Base-by-base conservation (phyloP, 371 early-diverging fungal species). In the Umbelopsis sp. region DNA sequence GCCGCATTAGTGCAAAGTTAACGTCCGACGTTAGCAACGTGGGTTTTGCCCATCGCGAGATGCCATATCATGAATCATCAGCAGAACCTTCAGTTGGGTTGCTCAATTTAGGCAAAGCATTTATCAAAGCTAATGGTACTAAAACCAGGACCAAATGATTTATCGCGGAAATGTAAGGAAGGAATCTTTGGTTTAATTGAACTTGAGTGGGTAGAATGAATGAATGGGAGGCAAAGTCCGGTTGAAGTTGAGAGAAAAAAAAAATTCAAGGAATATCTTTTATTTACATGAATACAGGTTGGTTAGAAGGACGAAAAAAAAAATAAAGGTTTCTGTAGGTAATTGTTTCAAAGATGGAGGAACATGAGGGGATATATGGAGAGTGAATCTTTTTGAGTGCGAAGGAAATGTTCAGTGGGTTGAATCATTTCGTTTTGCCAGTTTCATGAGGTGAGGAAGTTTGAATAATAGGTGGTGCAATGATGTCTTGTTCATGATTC, bases 341-440 rank as follows among this genome's bases (percentile, higher is more conserved):
- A 18, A 48, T 16, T 18, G 48, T 16, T 48, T 16, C 6, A 18
- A 6, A n/a, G 18, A 48, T 48, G 16, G 48, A 48, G n/a, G 16
- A 48, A 48, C 48, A 48, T 48, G 48, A 10, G 8, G 18, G 6
- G 41, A 41, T 41, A 41, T 41, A 41, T 41, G 7, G 41, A 41
- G 41, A 41, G 41, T 7, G 18, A 50, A 7, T 50, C 16, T 24
- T 51, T 51, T 51, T 51, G 51, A n/a, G 25, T 51, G 52, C 9
- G 51, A 11, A 51, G 4, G 52, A 51, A 51, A 51, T 7, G 11
- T 41, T 41, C 41, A 10, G 22, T 57, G 1, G 16, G 16, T 48
- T n/a, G 20, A 48, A 48, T 57, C 57, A 57, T 35, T 57, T 57
- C 29, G 57, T 57, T 35, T 57, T 57, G n/a, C 57, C 57, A 57